phyloP scores from a whole-genome alignment of 2,329 filamentous ascomycete genomes.

The Penicillium sp. region DNA sequence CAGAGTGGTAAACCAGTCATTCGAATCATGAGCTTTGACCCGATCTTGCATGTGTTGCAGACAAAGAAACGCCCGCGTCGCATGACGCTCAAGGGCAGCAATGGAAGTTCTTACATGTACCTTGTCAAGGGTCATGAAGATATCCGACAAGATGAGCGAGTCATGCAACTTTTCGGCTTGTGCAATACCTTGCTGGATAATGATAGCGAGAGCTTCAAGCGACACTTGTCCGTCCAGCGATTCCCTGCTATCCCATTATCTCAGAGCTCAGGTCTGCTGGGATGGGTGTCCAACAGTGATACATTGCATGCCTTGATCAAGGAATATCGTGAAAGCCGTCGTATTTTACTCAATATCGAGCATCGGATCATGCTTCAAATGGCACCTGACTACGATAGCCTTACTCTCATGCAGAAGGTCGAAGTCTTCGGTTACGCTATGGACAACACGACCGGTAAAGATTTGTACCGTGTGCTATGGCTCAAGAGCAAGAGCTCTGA shows the following conservation, averaged over 20 bases:
- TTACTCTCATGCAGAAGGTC: slow-evolving; percentile 99
- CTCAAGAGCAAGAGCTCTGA: slow-evolving; percentile 98
- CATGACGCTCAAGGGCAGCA: slow-evolving; percentile 81
- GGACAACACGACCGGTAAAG: slow-evolving; percentile 98
- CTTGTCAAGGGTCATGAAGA: slow-evolving; percentile 98
- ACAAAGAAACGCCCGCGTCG: slow-evolving; percentile 96
- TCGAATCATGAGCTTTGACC: slow-evolving; percentile 83
- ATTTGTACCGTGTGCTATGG: slow-evolving; percentile 97
- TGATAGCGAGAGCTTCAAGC: slow-evolving; percentile 94
- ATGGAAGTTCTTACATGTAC: slow-evolving; percentile 84
- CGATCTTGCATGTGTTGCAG: slow-evolving; percentile 85
- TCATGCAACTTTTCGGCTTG: slow-evolving; percentile 98
- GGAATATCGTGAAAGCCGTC: slow-evolving; percentile 93
- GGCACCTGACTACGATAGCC: slow-evolving; percentile 97
- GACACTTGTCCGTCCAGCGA: slow-evolving; percentile 91
- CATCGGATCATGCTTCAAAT: slow-evolving; percentile 99
- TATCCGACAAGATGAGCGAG: slow-evolving; percentile 96
- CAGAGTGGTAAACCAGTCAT: slow-evolving; percentile 75
- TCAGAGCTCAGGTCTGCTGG: slow-evolving; percentile 89
- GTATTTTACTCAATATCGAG: slow-evolving; percentile 98
- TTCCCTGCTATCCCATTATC: slow-evolving; percentile 97
- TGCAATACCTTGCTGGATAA: slow-evolving; percentile 93
- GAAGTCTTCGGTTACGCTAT: slow-evolving; percentile 99
- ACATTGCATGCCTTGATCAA: slow-evolving; percentile 94
- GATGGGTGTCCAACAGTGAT: slow-evolving; percentile 97